Percentiles rank a stretch among this genome's conserved stretches.
Evolutionary conservation across 495 filamentous ascomycete genomes (phyloP).

Genomic region (Xylaria acuta): DNA sequence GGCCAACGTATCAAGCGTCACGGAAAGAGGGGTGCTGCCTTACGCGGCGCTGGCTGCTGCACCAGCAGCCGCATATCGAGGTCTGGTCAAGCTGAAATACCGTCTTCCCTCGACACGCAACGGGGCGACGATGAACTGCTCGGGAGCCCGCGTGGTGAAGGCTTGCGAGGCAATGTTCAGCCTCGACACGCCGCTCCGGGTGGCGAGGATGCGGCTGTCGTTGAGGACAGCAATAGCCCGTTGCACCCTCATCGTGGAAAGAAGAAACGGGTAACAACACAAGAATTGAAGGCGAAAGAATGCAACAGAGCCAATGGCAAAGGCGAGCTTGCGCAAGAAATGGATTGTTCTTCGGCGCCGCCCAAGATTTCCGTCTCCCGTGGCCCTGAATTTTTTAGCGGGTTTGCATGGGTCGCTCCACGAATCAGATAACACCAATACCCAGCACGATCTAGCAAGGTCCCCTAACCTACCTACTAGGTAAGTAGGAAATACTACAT

Average conservation of each 20-base stretch:
- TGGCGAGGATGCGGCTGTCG: constrained; percentile 43
- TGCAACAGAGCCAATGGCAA: background rate
- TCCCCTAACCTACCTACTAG: too few relatives aligned
- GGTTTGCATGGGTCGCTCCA: constrained; percentile 10
- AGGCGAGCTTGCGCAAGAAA: background rate
- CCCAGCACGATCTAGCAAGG: background rate
- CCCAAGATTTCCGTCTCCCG: constrained; percentile 13
- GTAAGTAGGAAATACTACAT: too few relatives aligned
- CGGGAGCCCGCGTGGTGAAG: constrained; percentile 27
- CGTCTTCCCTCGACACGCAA: constrained; percentile 38
- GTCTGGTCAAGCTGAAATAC: constrained; percentile 40
- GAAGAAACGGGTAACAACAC: constrained; percentile 29
- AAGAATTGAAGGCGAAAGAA: constrained; percentile 9
- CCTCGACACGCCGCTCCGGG: constrained; percentile 41
- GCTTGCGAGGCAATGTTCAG: constrained; percentile 37
- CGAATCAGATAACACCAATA: constrained; percentile 18
- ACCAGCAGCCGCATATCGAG: constrained; percentile 34
- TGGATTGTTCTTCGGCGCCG: background rate
- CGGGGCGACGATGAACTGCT: constrained; percentile 37
- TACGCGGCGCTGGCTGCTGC: constrained; percentile 37
- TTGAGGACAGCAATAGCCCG: constrained; percentile 51
- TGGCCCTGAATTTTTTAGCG: constrained; percentile 46
- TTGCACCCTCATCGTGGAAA: constrained; percentile 52
- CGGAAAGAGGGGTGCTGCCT: background rate
- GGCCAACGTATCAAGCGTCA: background rate